Evolutionary conservation across 345 rosid species (phyloP).

Genomic region (Pelargonium nanum): DNA sequence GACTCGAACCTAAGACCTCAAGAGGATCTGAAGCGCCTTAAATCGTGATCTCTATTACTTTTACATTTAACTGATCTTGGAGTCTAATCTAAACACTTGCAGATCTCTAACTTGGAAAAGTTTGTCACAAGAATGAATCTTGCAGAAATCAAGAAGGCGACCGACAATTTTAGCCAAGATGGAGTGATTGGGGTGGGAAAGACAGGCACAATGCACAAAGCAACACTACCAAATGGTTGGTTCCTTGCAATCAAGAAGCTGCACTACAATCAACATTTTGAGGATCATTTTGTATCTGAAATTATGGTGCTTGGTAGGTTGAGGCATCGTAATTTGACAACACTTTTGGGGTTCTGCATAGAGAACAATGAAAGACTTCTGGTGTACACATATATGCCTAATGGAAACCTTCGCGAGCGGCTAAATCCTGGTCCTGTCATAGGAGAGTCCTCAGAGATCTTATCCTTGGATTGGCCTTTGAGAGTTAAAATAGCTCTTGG

Average conservation of each 20-base stretch:
- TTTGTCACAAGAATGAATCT: slow-evolving; percentile 11
- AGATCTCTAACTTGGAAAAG: slow-evolving; percentile 18
- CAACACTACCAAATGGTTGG: slow-evolving; percentile 5
- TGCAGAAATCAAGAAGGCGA: slow-evolving; percentile 17
- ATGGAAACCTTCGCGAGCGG: slow-evolving; percentile 15
- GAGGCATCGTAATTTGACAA: slow-evolving; percentile 18
- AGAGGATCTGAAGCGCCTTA: no score
- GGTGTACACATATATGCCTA: slow-evolving; percentile 18
- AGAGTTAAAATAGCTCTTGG: slow-evolving; percentile 17
- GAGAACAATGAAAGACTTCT: slow-evolving; percentile 14
- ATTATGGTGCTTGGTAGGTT: slow-evolving; percentile 9
- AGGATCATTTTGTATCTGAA: slow-evolving; percentile 20
- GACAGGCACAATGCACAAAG: slow-evolving; percentile 19
- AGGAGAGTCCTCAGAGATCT: neutral
- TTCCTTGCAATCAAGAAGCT: slow-evolving; percentile 17
- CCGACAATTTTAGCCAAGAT: slow-evolving; percentile 10
- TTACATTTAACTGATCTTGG: neutral
- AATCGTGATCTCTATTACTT: neutral
- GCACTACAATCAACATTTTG: slow-evolving; percentile 3
- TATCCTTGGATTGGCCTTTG: slow-evolving; percentile 18
- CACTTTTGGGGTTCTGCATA: slow-evolving; percentile 20
- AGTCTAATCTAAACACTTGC: neutral
- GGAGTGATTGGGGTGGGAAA: slow-evolving; percentile 13
- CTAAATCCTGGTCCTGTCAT: slow-evolving; percentile 14
- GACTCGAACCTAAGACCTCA: no score